Evolutionary conservation across 108 stramenopile genomes (phyloP), one percentile per base, ranked within the genome.

Genomic region (Cylindrotheca fusiformis): DNA sequence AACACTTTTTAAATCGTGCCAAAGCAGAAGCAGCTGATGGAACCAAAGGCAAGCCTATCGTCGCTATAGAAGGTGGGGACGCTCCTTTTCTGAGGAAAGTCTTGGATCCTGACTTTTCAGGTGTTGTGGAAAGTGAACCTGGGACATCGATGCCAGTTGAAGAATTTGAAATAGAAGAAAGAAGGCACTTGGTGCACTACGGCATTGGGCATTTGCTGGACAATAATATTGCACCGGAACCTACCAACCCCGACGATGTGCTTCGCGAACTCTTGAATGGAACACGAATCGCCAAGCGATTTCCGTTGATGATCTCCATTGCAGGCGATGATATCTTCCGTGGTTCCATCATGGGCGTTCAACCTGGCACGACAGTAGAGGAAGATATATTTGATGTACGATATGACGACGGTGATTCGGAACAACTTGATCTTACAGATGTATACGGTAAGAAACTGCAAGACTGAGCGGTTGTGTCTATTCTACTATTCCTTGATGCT

Each of bases 381-480:
- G 28, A 56, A 8, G 77, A 63, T 2, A 52, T 45, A 19, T 91
- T 69, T 52, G 58, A 59, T 22, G 70, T 91, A 32, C 45, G 48
- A 24, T 91, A 84, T 68, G 85, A 87, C 63, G 85, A 91, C 71
- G 82, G 78, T 19, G 90, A 91, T 59, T 17, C 10, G 18, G 90
- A 88, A 63, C 74, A 88, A 23, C 46, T 83, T 36, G 48, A 55
- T 8, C 12, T 67, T 2, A 53, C 50, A 0, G 80, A 78, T 31
- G 45, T 91, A 27, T 54, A 71, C 41, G 85, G 85, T 90, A 71
- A 63, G 88, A 69, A 18, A 21, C 2, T 28, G 23, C 17, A 24
- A 45, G 12, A 21, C 28, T 52, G 14, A 54, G 5, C n/a, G 3
- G 14, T 25, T 23, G 25, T 20, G 2, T 25, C 17, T 47, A 3